These are phyloP conservation scores for Trichoderma koningiopsis DNA, from an alignment of 2,329 filamentous ascomycete species.

Conservation along the genomic window DNA sequence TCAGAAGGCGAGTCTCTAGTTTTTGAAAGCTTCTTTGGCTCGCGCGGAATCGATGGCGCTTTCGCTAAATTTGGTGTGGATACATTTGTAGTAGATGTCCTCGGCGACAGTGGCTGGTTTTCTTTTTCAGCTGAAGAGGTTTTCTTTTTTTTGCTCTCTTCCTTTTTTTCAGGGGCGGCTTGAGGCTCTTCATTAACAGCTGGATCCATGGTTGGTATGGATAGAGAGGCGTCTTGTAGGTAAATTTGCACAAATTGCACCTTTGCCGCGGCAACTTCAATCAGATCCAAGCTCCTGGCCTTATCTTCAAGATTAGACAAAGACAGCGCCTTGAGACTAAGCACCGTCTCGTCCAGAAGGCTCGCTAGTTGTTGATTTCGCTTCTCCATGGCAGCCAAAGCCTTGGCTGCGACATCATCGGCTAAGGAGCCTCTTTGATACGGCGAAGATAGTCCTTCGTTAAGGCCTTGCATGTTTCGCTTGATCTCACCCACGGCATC, in stretches of 20 bases:
- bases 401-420: conserved; percentile 39
- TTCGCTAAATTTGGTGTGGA: not conserved
- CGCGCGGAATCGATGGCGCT: not conserved
- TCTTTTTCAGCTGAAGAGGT: not conserved
- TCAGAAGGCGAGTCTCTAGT: not conserved
- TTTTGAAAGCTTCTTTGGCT: not conserved
- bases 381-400: conserved; percentile 58
- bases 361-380: conserved; percentile 67
- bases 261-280: conserved; percentile 63
- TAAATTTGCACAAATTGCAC: conserved; percentile 66
- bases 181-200: not conserved
- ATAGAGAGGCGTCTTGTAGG: conserved; percentile 59
- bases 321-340: conserved; percentile 63
- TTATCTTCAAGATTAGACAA: conserved; percentile 52
- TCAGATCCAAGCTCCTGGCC: conserved; percentile 52
- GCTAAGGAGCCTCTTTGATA: conserved; percentile 41
- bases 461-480: conserved; percentile 71
- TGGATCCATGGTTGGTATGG: conserved; percentile 41
- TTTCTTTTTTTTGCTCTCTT: not conserved
- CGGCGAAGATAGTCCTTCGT: conserved; percentile 54
- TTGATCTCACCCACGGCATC: conserved; percentile 79
- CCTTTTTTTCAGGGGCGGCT: conserved; percentile 1
- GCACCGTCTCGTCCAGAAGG: conserved; percentile 68
- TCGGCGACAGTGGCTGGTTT: conserved; percentile 5
- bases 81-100: not conserved